Conservation (phyloP, 306 rosid genomes). For the Heteromeles arbutifolia region DNA sequence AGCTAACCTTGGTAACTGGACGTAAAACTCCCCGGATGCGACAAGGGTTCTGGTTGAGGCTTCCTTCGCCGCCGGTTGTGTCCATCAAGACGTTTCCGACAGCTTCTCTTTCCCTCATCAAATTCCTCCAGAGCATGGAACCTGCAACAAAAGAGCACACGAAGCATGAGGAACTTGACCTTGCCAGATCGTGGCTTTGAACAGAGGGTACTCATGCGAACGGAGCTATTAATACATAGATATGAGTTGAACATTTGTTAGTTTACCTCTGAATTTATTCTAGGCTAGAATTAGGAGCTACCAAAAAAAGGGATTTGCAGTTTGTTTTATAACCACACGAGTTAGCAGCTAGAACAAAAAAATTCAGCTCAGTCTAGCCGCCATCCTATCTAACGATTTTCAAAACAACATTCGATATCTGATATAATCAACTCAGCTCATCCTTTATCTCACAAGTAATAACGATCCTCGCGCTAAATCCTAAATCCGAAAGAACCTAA, state of each 20-base stretch:
- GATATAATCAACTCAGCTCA: neutral
- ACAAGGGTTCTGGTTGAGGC: constrained; percentile 68
- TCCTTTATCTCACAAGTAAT: neutral
- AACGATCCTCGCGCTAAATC: neutral
- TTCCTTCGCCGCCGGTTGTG: constrained; percentile 91
- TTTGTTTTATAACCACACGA: neutral
- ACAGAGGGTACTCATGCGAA: neutral
- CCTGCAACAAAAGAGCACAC: constrained; percentile 28
- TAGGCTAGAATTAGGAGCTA: neutral
- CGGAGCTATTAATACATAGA: neutral
- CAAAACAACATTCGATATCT: neutral
- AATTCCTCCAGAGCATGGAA: constrained; percentile 93
- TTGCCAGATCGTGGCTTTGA: neutral
- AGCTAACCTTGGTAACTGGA: constrained; percentile 67
- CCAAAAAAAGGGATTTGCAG: neutral
- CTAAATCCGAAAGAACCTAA: neutral
- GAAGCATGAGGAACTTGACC: neutral
- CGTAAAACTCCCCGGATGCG: constrained; percentile 41
- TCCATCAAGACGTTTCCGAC: constrained; percentile 91
- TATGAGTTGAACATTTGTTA: neutral
- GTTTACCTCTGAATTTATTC: neutral
- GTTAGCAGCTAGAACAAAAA: neutral
- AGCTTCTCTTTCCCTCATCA: constrained; percentile 94
- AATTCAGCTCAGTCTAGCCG: neutral
- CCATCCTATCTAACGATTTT: neutral